A percentile compares a stretch with the other conserved stretches of the same genome.
These are phyloP conservation scores for Phoma herbarum DNA, from an alignment of 2,329 filamentous ascomycete species.

Conservation along the genomic window DNA sequence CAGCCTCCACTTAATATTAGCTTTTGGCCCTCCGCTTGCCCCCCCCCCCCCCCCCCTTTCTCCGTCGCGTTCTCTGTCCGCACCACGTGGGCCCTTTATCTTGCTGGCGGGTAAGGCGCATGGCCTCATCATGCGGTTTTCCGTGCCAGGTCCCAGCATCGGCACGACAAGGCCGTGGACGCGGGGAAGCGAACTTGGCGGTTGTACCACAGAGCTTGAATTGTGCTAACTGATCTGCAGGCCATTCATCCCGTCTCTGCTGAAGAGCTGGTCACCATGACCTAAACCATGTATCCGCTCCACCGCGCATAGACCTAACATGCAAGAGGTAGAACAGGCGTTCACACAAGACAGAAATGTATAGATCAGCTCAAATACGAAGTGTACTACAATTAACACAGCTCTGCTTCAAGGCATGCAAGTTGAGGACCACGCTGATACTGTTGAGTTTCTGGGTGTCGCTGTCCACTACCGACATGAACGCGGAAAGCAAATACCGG, in stretches of 20 bases:
- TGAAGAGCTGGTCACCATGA: constrained; percentile 49
- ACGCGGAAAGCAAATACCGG: constrained; percentile 5
- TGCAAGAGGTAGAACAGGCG: constrained; percentile 13
- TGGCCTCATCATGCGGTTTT: not conserved
- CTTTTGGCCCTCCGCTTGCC: too few relatives aligned
- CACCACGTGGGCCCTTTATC: constrained; percentile 6
- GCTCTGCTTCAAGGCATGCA: not conserved
- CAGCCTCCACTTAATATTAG: too few relatives aligned
- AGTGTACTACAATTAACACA: not conserved
- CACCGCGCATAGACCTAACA: not conserved
- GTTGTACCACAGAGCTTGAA: constrained; percentile 2
- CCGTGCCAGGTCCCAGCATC: not conserved
- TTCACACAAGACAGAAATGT: not conserved
- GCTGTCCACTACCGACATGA: constrained; percentile 10
- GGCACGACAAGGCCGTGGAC: constrained; percentile 8
- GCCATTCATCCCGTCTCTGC: constrained; percentile 53
- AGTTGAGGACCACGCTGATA: not conserved
- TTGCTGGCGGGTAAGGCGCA: constrained; percentile 3
- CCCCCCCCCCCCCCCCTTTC: too few relatives aligned
- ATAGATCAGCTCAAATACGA: constrained; percentile 15
- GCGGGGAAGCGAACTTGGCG: constrained; percentile 30
- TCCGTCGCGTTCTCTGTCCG: not conserved
- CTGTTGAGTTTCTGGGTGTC: not conserved
- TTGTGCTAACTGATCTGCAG: constrained; percentile 34
- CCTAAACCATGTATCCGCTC: constrained; percentile 21